Evolutionary conservation across 257 asterid species (phyloP).

Genomic region (Henckelia pumila): DNA sequence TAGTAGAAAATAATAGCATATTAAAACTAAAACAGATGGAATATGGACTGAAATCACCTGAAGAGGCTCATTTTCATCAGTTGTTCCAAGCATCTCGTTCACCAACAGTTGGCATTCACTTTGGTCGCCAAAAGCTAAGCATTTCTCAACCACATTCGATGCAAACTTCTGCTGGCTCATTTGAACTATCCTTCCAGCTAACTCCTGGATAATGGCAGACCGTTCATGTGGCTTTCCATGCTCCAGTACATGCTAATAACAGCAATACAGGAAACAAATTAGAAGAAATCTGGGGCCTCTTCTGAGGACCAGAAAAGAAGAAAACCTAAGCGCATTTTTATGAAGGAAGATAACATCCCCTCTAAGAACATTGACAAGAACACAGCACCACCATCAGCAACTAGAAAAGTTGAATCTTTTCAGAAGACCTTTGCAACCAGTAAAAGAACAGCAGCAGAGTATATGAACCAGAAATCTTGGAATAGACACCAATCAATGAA

Average conservation of each 20-base stretch:
- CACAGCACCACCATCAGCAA: not conserved
- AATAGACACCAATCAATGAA: not conserved
- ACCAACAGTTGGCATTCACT: conserved; percentile 76
- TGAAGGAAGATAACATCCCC: not conserved
- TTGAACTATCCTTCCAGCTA: conserved; percentile 89
- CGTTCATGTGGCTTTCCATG: conserved; percentile 95
- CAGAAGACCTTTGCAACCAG: not conserved
- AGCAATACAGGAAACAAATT: conserved; percentile 6
- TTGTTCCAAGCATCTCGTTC: conserved; percentile 96
- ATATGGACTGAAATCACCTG: conserved; percentile 53
- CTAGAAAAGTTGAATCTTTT: not conserved
- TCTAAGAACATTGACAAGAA: not conserved
- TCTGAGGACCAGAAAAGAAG: not conserved
- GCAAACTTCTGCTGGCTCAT: conserved; percentile 99
- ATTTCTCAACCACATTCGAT: conserved; percentile 95
- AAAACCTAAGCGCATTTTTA: not conserved
- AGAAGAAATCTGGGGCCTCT: not conserved
- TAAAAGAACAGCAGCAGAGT: not conserved
- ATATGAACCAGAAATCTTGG: not conserved
- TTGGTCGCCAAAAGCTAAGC: conserved; percentile 81
- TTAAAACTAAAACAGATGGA: not conserved
- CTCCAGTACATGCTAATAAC: conserved; percentile 71
- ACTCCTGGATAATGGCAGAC: conserved; percentile 71
- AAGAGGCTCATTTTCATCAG: conserved; percentile 98
- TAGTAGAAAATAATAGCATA: not conserved